Percentiles rank a stretch among this genome's conserved stretches.
Conservation (phyloP, 495 filamentous ascomycete genomes). For the Penicillium paxilli region DNA sequence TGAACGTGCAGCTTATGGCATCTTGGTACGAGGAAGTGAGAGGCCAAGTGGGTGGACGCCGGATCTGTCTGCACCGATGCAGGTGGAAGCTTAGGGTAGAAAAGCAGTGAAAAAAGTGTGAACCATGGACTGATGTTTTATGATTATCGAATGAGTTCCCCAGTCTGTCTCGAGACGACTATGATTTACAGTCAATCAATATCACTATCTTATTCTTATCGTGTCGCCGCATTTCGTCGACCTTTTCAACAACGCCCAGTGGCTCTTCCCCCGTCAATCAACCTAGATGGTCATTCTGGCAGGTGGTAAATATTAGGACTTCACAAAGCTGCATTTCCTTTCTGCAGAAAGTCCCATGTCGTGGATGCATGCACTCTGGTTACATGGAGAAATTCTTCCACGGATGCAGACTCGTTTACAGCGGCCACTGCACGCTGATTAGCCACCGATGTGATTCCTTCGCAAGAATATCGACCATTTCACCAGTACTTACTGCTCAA, state of each 20-base stretch:
- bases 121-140: no score
- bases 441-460: neutral
- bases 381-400: slow-evolving; percentile 7
- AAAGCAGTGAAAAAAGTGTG: no score
- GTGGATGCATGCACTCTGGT: slow-evolving; percentile 8
- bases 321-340: no score
- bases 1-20: slow-evolving; percentile 82
- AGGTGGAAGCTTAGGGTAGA: slow-evolving; percentile 52
- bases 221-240: no score
- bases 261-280: no score
- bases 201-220: no score
- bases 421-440: neutral
- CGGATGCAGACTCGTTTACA: neutral
- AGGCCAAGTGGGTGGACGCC: slow-evolving; percentile 91
- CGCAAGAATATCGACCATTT: neutral
- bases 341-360: slow-evolving; percentile 2
- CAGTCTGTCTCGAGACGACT: no score
- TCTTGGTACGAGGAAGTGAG: slow-evolving; percentile 83
- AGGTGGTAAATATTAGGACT: no score
- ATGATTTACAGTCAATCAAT: no score
- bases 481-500: slow-evolving; percentile 1
- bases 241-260: no score
- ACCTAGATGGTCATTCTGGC: no score
- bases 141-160: no score
- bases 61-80: slow-evolving; percentile 58